Conservation (phyloP, 2,329 filamentous ascomycete species). For the Paecilomyces niveus region DNA sequence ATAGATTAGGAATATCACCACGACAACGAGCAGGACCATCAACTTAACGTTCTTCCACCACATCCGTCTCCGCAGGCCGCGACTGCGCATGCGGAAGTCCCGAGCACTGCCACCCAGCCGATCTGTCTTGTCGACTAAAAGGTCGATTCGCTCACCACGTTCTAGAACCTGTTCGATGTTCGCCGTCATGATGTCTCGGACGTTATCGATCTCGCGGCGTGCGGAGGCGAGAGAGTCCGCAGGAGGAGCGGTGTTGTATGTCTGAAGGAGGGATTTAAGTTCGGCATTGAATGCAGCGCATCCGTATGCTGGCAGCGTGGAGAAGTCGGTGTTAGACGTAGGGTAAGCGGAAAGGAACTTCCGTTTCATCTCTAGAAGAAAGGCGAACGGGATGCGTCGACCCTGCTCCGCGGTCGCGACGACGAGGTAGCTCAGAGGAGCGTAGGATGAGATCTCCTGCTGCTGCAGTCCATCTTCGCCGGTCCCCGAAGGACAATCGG, state of each 20-base stretch:
- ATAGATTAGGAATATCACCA: constrained; percentile 60
- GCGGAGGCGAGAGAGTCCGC: constrained; percentile 79
- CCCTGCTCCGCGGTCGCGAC: constrained; percentile 75
- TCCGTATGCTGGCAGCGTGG: constrained; percentile 77
- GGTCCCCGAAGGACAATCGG: constrained; percentile 68
- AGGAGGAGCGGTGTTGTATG: constrained; percentile 71
- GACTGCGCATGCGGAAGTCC: constrained; percentile 82
- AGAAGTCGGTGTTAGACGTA: constrained; percentile 62
- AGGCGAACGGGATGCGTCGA: constrained; percentile 86
- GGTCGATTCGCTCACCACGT: constrained; percentile 84
- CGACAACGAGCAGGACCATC: constrained; percentile 74
- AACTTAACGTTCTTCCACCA: constrained; percentile 99
- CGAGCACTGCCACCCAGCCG: constrained; percentile 77
- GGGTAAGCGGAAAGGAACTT: constrained; percentile 71
- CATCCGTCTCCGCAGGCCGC: constrained; percentile 85
- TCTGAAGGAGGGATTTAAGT: constrained; percentile 70
- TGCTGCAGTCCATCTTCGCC: constrained; percentile 18
- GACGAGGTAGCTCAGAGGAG: constrained; percentile 85
- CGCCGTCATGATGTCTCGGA: constrained; percentile 87
- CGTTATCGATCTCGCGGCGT: constrained; percentile 84
- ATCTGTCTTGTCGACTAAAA: constrained; percentile 95
- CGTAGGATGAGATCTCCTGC: constrained; percentile 52
- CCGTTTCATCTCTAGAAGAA: constrained; percentile 81
- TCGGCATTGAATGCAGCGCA: constrained; percentile 78
- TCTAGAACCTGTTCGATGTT: constrained; percentile 88